Percentiles rank a stretch among this genome's conserved stretches.
phyloP scores from a whole-genome alignment of 495 filamentous ascomycete genomes.

The Lophiostoma macrostomum region DNA sequence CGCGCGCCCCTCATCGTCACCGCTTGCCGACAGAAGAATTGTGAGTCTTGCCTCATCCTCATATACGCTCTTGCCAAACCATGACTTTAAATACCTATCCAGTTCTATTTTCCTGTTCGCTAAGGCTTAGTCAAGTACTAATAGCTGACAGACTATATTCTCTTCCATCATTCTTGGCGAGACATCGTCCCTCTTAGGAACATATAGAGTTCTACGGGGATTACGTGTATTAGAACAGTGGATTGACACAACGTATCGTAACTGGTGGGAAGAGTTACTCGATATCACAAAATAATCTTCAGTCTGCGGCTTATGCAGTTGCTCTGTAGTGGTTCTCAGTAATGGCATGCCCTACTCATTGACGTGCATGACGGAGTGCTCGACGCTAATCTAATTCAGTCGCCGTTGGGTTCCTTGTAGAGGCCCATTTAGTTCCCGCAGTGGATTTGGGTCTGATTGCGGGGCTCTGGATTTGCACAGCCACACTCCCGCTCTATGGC shows the following conservation, averaged over 20 bases:
- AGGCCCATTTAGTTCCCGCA: neutral
- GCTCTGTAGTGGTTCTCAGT: neutral
- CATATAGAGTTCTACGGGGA: neutral
- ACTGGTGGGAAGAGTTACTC: neutral
- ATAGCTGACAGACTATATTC: neutral
- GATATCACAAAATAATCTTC: neutral
- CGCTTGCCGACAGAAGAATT: neutral
- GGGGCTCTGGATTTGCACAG: too few species aligned
- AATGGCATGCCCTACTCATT: neutral
- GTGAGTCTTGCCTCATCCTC: neutral
- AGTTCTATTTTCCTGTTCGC: neutral
- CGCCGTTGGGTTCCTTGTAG: neutral
- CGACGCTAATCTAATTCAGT: neutral
- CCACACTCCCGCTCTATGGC: too few species aligned
- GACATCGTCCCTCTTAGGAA: neutral
- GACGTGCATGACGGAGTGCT: neutral
- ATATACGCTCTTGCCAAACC: neutral
- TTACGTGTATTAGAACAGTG: neutral
- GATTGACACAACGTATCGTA: neutral
- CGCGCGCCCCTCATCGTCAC: neutral
- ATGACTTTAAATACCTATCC: neutral
- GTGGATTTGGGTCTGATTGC: too few species aligned
- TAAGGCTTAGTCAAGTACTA: neutral
- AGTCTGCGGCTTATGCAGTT: neutral
- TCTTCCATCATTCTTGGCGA: neutral